A percentile compares a stretch with the other conserved stretches of the same genome.
Conservation (phyloP, 2,329 filamentous ascomycete species). For the Penicillium fuscoglaucum region DNA sequence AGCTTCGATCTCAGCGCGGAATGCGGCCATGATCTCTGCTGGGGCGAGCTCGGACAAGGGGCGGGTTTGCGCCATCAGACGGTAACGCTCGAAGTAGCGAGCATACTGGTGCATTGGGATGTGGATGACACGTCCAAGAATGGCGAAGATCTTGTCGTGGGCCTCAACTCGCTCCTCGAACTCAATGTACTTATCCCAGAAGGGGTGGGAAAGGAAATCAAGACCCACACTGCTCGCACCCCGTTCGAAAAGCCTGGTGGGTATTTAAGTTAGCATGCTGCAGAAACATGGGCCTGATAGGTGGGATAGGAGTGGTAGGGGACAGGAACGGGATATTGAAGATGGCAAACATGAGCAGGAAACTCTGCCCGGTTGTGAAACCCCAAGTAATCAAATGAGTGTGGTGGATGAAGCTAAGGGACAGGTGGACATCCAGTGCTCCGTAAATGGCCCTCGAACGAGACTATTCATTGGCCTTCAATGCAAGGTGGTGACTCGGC, state of each 20-base stretch:
- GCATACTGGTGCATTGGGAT: slow-evolving; percentile 96
- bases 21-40: slow-evolving; percentile 64
- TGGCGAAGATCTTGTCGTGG: slow-evolving; percentile 78
- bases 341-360: slow-evolving; percentile 43
- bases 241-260: slow-evolving; percentile 81
- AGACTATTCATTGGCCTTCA: slow-evolving; percentile 31
- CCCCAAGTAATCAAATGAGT: slow-evolving; percentile 41
- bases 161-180: slow-evolving; percentile 90
- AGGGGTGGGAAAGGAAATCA: slow-evolving; percentile 90
- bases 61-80: slow-evolving; percentile 69
- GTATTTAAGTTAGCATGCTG: slow-evolving; percentile 42
- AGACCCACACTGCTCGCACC: slow-evolving; percentile 81
- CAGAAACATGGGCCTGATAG: slow-evolving; percentile 17
- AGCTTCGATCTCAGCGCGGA: slow-evolving; percentile 69
- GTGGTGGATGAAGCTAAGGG: slow-evolving; percentile 33
- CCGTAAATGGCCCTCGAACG: slow-evolving; percentile 37
- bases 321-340: slow-evolving; percentile 40
- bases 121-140: slow-evolving; percentile 77
- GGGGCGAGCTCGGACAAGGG: slow-evolving; percentile 73
- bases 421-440: slow-evolving; percentile 30
- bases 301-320: slow-evolving; percentile 33
- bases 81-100: slow-evolving; percentile 90
- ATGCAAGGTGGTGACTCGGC: slow-evolving; percentile 32
- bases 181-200: slow-evolving; percentile 99
- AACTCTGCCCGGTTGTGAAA: slow-evolving; percentile 38